phyloP scores from a whole-genome alignment of 805 yeast species.

The Yamadazyma insecticola region DNA sequence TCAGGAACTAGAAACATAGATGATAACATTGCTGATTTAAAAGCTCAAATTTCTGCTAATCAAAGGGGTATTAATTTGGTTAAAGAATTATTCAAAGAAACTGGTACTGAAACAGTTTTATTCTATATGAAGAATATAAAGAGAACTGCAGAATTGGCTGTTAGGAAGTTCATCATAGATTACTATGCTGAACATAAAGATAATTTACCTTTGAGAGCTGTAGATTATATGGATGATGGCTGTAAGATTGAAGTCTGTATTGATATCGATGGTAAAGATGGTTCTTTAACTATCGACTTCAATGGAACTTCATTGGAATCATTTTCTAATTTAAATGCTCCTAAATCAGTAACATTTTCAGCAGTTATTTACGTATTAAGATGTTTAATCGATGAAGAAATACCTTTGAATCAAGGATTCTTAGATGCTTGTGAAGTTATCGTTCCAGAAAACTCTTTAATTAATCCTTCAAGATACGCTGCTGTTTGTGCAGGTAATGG shows the following conservation, averaged over 20 bases:
- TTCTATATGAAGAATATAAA: slow-evolving; percentile 81
- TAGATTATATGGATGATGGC: slow-evolving; percentile 17
- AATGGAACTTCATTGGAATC: slow-evolving; percentile 21
- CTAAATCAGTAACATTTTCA: slow-evolving; percentile 79
- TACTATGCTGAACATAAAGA: slow-evolving; percentile 35
- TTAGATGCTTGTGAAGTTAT: slow-evolving; percentile 13
- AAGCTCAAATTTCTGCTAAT: slow-evolving; percentile 85
- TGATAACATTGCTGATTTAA: slow-evolving; percentile 46
- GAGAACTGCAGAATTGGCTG: slow-evolving; percentile 70
- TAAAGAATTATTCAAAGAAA: slow-evolving; percentile 54
- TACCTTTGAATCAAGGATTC: slow-evolving; percentile 63
- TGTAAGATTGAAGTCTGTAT: slow-evolving; percentile 13
- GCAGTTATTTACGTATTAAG: slow-evolving; percentile 83
- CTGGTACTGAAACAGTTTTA: slow-evolving; percentile 52
- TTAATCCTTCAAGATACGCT: slow-evolving; percentile 15
- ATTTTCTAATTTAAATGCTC: slow-evolving; percentile 67
- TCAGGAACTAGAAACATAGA: slow-evolving; percentile 18
- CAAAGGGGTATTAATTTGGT: slow-evolving; percentile 72
- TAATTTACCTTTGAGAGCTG: slow-evolving; percentile 24
- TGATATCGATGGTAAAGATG: slow-evolving; percentile 15
- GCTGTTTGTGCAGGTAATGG: slow-evolving; percentile 18
- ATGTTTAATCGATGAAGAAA: slow-evolving; percentile 75
- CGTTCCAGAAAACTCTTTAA: slow-evolving; percentile 13
- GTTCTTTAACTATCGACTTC: slow-evolving; percentile 21
- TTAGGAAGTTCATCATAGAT: slow-evolving; percentile 33